Base-by-base conservation (phyloP, 2,329 filamentous ascomycete species). In the Aschersonia sp. region DNA sequence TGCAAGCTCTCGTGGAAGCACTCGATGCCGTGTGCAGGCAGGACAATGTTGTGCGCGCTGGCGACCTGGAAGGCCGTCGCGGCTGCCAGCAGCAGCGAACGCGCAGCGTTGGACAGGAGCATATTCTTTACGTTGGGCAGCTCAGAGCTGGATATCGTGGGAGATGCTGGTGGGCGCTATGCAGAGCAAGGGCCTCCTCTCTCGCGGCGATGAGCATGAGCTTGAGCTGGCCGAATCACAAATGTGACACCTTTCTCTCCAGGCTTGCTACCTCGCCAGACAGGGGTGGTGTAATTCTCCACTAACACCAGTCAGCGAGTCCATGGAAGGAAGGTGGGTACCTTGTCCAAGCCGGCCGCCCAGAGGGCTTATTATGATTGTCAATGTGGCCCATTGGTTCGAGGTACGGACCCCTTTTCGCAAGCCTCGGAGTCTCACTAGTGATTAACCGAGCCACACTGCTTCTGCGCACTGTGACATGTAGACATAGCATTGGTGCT, bases 1-100 rank as follows among this genome's bases (percentile, higher is more conserved):
- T 94, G 90, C 50, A 98, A 80, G 58, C 74, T 68, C 72, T 98
- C 92, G 73, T 95, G 86, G 76, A 97, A 98, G 74, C 92, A 98
- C 73, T 98, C 92, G 68, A 88, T 80, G 61, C 87, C 86, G 69
- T 98, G 88, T 57, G 89, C 84, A 53, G 83, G 83, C 60, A 98
- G 81, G 66, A 92, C 87, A 68, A 98, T 97, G 73, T 94, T 97
- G 78, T 98, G 92, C 58, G 87, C 87, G 55, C 77, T 74, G 55
- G 81, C 74, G 57, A 79, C 76, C 58, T 81, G 72, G 56, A 68
- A 62, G 59, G 60, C 58, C 48, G 65, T 55, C 52, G 65, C 60
- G 47, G 65, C 66, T 48, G 62, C 65, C 41, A 40, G 31, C 55
- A 70, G 57, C 53, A 70, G 53, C 45, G 66, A 58, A 62, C 62